phyloP scores from a whole-genome alignment of 202 grass and related monocot genomes.

The Brachypodium distachyon region DNA sequence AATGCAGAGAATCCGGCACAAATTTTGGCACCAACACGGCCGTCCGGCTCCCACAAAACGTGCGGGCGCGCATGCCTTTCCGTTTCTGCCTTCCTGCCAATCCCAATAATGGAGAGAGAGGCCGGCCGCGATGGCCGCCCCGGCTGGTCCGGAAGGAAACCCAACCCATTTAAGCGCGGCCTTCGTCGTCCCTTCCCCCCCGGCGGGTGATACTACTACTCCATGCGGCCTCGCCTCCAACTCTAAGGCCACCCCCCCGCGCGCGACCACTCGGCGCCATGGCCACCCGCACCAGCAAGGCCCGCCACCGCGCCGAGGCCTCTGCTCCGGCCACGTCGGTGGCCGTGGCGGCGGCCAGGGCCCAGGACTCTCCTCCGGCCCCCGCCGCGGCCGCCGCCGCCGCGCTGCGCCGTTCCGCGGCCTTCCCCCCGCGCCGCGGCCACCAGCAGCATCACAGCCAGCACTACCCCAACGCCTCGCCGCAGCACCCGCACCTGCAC shows the following conservation, averaged over 20 bases:
- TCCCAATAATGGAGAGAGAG: conserved; percentile 24
- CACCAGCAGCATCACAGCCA: background rate
- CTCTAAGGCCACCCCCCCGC: background rate
- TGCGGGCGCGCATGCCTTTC: background rate
- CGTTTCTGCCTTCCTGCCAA: background rate
- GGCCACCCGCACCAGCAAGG: conserved; percentile 24
- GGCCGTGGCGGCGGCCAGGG: conserved; percentile 31
- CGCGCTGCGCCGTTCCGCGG: conserved; percentile 20
- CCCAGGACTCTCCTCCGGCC: background rate
- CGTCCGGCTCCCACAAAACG: background rate
- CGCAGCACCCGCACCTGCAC: background rate
- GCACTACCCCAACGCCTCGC: background rate
- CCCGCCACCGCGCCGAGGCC: conserved; percentile 3
- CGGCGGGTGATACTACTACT: conserved; percentile 4
- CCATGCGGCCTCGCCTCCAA: conserved; percentile 5
- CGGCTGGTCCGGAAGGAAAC: background rate
- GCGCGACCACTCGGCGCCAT: conserved; percentile 9
- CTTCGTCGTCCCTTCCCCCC: conserved; percentile 6
- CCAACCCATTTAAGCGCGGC: conserved; percentile 11
- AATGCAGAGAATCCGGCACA: no score
- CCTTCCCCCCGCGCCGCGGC: conserved; percentile 22
- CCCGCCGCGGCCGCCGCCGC: background rate
- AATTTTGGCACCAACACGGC: no score
- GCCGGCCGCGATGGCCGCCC: conserved; percentile 13
- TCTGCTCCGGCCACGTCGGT: conserved; percentile 25